Base-by-base conservation (phyloP, 768 basidiomycete genomes). In the Suillus hirtellus region DNA sequence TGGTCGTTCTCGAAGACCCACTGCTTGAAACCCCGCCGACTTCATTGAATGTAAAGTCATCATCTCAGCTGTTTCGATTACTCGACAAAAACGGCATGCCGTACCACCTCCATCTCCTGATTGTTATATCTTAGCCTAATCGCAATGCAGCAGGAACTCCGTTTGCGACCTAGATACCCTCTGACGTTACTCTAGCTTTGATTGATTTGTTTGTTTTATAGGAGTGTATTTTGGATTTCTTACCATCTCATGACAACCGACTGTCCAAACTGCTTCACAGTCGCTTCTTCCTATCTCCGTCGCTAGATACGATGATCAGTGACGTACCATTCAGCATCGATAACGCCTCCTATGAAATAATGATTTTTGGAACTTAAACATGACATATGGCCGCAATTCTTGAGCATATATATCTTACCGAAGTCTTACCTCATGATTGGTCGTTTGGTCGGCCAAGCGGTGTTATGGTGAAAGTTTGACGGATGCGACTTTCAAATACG, bases 1-100 rank as follows among this genome's bases (percentile, higher is more conserved):
- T 0, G 59, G 52, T 10, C 69, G 74, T 53, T 62, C 67, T 54
- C 71, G 74, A 15, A 74, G 62, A 63, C 72, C 68, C 2, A 66
- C 62, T 65, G 27, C 61, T 40, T 69, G 62, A 63, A 35, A 71
- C 40, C 24, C 37, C 56, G 38, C 17, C 10, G 17, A 7, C 31
- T 34, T 31, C 17, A 34, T 19, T 27, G 50, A 31, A 34, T 50
- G 17, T 11, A 19, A 52, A 10, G 24, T 24, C 21, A 24, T 40
- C 38, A 10, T 15, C 4, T 38, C 14, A 40, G 19, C 24, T 44
- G 46, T 64, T 60, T 37, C 8, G n/a, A 60, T 19, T 64, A 17
- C 64, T 69, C 66, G 42, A 60, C 34, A 24, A 3, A 62, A 35
- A 14, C 21, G 40, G n/a, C 27, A n/a, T 60, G 59, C 40, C 61